A percentile compares a stretch with the other conserved stretches of the same genome.
These are phyloP conservation scores for Cynanchum wilfordii DNA, from an alignment of 257 asterid genomes.

Conservation along the genomic window DNA sequence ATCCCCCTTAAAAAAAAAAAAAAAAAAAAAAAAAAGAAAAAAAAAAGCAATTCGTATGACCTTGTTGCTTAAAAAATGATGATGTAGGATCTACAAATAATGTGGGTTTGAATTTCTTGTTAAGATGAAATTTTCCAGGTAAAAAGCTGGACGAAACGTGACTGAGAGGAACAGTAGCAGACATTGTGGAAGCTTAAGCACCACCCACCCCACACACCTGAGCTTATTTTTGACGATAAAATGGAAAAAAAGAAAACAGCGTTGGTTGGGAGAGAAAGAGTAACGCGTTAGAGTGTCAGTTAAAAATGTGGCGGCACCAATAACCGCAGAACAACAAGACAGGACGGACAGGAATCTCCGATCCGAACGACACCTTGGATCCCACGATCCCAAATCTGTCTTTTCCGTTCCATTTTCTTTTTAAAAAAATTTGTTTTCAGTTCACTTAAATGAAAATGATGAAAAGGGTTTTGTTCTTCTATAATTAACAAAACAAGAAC, in stretches of 20 bases:
- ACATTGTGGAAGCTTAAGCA: constrained; percentile 33
- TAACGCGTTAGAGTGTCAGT: neutral
- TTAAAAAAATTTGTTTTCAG: no score
- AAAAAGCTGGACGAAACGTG: constrained; percentile 44
- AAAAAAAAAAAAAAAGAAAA: no score
- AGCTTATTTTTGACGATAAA: neutral
- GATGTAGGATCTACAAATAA: constrained; percentile 14
- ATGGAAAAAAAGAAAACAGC: constrained; percentile 14
- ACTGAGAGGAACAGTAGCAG: constrained; percentile 44
- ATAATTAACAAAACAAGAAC: no score
- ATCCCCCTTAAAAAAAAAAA: neutral
- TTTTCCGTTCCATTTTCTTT: no score
- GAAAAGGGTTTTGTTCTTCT: no score
- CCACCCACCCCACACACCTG: neutral
- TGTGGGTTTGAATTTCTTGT: constrained; percentile 25
- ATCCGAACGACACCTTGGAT: no score
- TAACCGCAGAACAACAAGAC: constrained; percentile 17
- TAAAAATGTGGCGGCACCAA: constrained; percentile 18
- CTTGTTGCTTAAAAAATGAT: constrained; percentile 13
- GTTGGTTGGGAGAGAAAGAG: neutral
- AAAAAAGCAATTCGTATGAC: neutral
- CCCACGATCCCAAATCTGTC: no score
- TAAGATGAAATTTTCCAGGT: constrained; percentile 9
- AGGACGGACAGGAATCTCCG: constrained; percentile 10
- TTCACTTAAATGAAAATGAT: no score